phyloP scores from a whole-genome alignment of 2,329 filamentous ascomycete species.

The Aspergillus proliferans region DNA sequence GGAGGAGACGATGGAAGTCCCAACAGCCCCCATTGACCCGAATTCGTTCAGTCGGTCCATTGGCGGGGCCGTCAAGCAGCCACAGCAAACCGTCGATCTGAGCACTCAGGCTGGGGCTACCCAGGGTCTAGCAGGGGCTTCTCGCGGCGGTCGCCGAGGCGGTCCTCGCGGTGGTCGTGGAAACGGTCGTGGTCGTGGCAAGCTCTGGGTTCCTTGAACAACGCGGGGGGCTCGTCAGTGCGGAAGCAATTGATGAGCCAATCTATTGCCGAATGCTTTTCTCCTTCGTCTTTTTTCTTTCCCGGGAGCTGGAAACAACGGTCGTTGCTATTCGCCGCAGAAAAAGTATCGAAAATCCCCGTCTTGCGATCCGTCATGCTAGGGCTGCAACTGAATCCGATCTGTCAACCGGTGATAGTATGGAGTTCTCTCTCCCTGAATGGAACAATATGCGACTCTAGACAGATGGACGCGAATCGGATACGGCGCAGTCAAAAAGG shows the following conservation, averaged over 20 bases:
- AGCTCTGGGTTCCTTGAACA: constrained; percentile 41
- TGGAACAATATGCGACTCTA: not conserved
- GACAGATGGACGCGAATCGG: constrained; percentile 9
- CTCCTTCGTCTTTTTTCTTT: not conserved
- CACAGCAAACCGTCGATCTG: constrained; percentile 21
- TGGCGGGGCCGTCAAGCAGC: constrained; percentile 17
- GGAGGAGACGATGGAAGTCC: constrained; percentile 36
- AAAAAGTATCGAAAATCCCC: constrained; percentile 5
- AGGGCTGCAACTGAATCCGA: not conserved
- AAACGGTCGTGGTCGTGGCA: constrained; percentile 35
- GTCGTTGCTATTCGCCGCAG: constrained; percentile 16
- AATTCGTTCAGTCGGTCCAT: constrained; percentile 43
- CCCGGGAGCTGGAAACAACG: constrained; percentile 11
- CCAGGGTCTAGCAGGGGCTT: constrained; percentile 29
- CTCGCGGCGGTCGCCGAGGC: constrained; percentile 30
- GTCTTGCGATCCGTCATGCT: constrained; percentile 4
- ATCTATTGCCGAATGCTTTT: constrained; percentile 10
- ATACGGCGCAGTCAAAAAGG: constrained; percentile 9
- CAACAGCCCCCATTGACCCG: constrained; percentile 43
- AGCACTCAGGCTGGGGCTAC: constrained; percentile 27
- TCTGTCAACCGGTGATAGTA: constrained; percentile 13
- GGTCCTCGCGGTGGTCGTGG: constrained; percentile 32
- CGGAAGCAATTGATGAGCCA: constrained; percentile 14
- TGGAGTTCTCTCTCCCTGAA: not conserved
- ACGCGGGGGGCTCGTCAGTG: constrained; percentile 11